Percentiles rank a stretch among this genome's conserved stretches.
Conservation (phyloP, 2,329 filamentous ascomycete species). For the Colletotrichum tropicicola region DNA sequence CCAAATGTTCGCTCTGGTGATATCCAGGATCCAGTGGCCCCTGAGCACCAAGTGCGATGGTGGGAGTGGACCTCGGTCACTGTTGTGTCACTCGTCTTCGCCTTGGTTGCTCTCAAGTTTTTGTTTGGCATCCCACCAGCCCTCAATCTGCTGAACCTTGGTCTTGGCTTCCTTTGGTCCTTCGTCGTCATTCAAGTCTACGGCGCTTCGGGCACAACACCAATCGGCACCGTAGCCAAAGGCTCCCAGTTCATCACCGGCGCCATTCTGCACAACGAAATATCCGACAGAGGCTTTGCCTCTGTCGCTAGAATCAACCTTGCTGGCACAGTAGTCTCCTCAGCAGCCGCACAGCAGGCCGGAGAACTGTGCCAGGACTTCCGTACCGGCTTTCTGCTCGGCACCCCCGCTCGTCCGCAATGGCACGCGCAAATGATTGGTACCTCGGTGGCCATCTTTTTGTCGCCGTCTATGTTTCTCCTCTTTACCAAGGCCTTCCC, state of each 20-base stretch:
- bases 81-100: background rate
- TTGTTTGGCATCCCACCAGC: background rate
- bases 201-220: background rate
- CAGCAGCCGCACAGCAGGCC: background rate
- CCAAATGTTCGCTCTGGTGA: too few species aligned
- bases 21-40: background rate
- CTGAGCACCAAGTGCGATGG: background rate
- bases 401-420: background rate
- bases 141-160: background rate
- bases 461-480: background rate
- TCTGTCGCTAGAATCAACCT: too few species aligned
- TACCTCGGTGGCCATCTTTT: background rate
- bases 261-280: background rate
- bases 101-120: background rate
- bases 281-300: too few species aligned
- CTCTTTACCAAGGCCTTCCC: background rate
- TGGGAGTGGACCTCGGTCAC: background rate
- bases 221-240: background rate
- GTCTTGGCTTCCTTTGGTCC: background rate
- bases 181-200: background rate
- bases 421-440: background rate
- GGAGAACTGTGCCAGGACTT: background rate
- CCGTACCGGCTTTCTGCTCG: background rate
- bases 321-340: background rate
- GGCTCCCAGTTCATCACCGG: background rate